phyloP scores from a whole-genome alignment of 2,329 filamentous ascomycete species.

The Arthrobotrys pseudoclavata region DNA sequence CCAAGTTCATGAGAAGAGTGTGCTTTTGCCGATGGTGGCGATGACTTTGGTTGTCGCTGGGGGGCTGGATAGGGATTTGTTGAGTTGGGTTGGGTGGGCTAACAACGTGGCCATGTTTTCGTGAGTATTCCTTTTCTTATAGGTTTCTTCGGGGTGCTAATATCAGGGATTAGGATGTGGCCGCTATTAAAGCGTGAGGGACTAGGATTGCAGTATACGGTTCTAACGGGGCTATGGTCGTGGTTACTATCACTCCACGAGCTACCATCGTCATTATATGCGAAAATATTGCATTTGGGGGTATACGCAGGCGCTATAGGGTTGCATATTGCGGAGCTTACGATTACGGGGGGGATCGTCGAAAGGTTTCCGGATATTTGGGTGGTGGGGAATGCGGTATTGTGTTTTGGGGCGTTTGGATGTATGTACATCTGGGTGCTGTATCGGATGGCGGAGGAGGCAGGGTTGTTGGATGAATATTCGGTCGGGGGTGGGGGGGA shows the following conservation, averaged over 20 bases:
- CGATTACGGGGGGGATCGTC: constrained; percentile 74
- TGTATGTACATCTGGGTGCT: constrained; percentile 94
- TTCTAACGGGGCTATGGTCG: constrained; percentile 88
- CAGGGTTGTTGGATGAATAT: constrained; percentile 62
- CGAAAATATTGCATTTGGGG: constrained; percentile 78
- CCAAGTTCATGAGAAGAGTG: constrained; percentile 98
- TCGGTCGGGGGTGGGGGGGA: constrained; percentile 12
- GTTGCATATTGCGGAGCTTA: constrained; percentile 84
- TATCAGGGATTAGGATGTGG: constrained; percentile 80
- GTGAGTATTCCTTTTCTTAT: constrained; percentile 28
- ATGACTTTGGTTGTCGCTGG: constrained; percentile 90
- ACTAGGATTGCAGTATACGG: constrained; percentile 83
- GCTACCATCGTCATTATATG: constrained; percentile 70
- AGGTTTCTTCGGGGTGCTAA: constrained; percentile 69
- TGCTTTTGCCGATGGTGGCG: constrained; percentile 88
- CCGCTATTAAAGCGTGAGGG: constrained; percentile 89
- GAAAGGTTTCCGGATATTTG: constrained; percentile 88
- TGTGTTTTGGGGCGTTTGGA: constrained; percentile 87
- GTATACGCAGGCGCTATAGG: constrained; percentile 83
- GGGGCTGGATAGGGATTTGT: constrained; percentile 80
- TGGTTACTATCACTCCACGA: constrained; percentile 84
- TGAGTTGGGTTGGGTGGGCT: constrained; percentile 95
- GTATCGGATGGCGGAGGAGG: constrained; percentile 70
- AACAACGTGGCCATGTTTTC: constrained; percentile 71
- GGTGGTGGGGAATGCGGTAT: constrained; percentile 89